Conservation (phyloP, 2,329 filamentous ascomycete genomes). For the Trichoderma semiorbis region DNA sequence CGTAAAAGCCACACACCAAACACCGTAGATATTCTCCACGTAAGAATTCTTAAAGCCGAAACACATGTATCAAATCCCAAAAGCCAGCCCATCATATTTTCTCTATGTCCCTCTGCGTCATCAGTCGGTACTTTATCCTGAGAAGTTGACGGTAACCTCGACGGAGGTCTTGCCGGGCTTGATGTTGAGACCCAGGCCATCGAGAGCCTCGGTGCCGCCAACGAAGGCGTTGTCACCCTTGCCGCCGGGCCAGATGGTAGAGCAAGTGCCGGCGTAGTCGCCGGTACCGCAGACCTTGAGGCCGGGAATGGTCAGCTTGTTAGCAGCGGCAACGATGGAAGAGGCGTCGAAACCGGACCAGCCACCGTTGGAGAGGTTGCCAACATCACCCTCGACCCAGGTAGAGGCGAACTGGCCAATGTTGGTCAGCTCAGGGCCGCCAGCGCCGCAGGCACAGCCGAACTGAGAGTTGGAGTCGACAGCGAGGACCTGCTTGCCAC, state of each 20-base stretch:
- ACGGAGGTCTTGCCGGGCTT: slow-evolving; percentile 29
- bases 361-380: slow-evolving; percentile 41
- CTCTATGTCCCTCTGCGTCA: slow-evolving; percentile 2
- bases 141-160: slow-evolving; percentile 33
- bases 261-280: slow-evolving; percentile 39
- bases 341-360: slow-evolving; percentile 53
- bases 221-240: slow-evolving; percentile 38
- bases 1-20: slow-evolving; percentile 20
- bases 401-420: slow-evolving; percentile 42
- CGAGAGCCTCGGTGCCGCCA: slow-evolving; percentile 34
- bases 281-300: slow-evolving; percentile 38
- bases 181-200: slow-evolving; percentile 42
- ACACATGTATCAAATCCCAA: slow-evolving; percentile 10
- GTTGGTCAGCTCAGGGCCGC: slow-evolving; percentile 33
- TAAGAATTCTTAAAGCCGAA: slow-evolving; percentile 10
- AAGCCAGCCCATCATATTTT: slow-evolving; percentile 4
- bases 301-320: slow-evolving; percentile 31
- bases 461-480: slow-evolving; percentile 48
- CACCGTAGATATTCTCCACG: slow-evolving; percentile 17
- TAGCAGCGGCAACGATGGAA: slow-evolving; percentile 41
- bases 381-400: slow-evolving; percentile 52
- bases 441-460: slow-evolving; percentile 42
- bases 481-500: slow-evolving; percentile 40
- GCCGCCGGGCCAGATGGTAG: slow-evolving; percentile 37
- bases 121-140: not conserved